These are phyloP conservation scores for Nannochloropsis salina DNA, from an alignment of 108 stramenopile genomes.

Conservation along the genomic window DNA sequence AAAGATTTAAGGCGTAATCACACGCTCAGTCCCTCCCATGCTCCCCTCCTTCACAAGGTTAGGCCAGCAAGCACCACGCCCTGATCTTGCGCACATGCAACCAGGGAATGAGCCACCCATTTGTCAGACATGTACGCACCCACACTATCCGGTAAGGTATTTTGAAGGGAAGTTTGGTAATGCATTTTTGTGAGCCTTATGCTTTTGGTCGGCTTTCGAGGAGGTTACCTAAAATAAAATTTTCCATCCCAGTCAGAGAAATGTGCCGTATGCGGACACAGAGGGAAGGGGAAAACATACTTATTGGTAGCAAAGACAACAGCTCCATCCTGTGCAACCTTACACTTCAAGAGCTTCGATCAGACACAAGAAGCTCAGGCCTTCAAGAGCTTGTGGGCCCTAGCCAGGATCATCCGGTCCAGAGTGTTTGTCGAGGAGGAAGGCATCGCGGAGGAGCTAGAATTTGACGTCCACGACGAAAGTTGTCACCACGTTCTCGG, in stretches of 20 bases:
- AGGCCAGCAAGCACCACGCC: no score
- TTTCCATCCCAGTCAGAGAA: background rate
- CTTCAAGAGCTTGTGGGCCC: constrained; percentile 5
- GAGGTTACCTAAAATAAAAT: background rate
- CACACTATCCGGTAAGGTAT: background rate
- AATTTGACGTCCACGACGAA: constrained; percentile 9
- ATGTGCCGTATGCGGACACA: background rate
- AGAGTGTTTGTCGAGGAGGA: background rate
- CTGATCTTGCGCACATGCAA: no score
- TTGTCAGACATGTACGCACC: background rate
- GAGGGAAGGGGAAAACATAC: background rate
- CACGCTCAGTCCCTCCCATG: no score
- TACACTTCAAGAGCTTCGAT: constrained; percentile 4
- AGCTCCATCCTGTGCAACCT: constrained; percentile 15
- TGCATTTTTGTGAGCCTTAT: background rate
- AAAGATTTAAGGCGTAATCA: no score
- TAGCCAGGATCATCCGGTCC: background rate
- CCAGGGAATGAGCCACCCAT: background rate
- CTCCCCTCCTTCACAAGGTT: no score
- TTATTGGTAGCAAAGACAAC: background rate
- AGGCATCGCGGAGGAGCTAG: background rate
- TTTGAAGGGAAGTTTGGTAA: background rate
- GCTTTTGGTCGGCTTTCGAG: constrained; percentile 14
- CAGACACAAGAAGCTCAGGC: background rate
- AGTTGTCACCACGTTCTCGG: background rate